Conservation (phyloP, 192 early-diverging fungal genomes). For the Coemansia sp. region DNA sequence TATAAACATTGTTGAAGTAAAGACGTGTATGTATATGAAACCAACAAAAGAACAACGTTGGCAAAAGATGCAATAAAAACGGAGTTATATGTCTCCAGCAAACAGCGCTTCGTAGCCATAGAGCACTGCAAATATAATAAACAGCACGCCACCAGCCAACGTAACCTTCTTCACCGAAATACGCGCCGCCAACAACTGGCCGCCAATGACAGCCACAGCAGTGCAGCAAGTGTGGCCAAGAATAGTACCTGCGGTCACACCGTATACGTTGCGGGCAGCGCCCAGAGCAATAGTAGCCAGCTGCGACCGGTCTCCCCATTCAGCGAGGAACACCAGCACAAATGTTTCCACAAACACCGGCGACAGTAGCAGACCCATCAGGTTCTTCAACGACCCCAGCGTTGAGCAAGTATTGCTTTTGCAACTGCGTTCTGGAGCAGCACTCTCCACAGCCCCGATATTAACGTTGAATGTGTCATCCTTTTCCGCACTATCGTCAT, state of each 20-base stretch:
- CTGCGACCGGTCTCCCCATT: slow-evolving; percentile 98
- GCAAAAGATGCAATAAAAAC: background rate
- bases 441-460: slow-evolving; percentile 13
- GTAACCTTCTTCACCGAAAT: slow-evolving; percentile 91
- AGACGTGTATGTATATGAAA: background rate
- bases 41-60: background rate
- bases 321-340: slow-evolving; percentile 93
- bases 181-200: slow-evolving; percentile 77
- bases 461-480: slow-evolving; percentile 38
- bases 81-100: background rate
- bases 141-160: slow-evolving; percentile 79
- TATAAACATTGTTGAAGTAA: background rate
- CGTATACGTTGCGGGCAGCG: slow-evolving; percentile 89
- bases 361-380: slow-evolving; percentile 77
- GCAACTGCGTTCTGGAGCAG: slow-evolving; percentile 14
- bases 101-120: slow-evolving; percentile 60
- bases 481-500: slow-evolving; percentile 6
- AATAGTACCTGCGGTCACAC: slow-evolving; percentile 85
- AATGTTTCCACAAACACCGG: slow-evolving; percentile 96
- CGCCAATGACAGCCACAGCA: slow-evolving; percentile 89
- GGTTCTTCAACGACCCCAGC: slow-evolving; percentile 63
- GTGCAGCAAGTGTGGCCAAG: slow-evolving; percentile 92
- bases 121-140: slow-evolving; percentile 80
- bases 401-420: slow-evolving; percentile 14
- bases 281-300: slow-evolving; percentile 95